Evolutionary conservation across 2,329 filamentous ascomycete genomes (phyloP), one percentile per base, ranked within the genome.

Genomic region (Cytospora mali): DNA sequence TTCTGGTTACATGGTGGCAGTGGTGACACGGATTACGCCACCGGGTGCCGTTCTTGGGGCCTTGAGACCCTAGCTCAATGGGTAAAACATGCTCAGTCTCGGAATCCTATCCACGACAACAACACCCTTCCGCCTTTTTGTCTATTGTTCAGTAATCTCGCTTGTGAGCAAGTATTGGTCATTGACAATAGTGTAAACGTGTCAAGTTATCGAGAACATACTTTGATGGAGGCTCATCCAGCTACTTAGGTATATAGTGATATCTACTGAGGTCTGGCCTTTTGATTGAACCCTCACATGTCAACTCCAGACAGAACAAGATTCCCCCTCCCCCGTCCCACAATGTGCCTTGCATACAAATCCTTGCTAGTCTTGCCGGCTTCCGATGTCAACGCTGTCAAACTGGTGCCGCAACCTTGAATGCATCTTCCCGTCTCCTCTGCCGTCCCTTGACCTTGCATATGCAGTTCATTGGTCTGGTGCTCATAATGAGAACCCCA

Each of bases 31-130:
- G 35, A 60, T 63, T 61, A n/a, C 61, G 57, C 61, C 61, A 63
- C 59, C 51, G 27, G 16, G 16, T 10, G 10, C n/a, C n/a, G 11
- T 13, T 18, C 10, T 4, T 6, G 39, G 18, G 3, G 16, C 39
- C 3, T 6, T 46, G 7, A 21, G 42, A 5, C 42, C n/a, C 21
- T 10, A 9, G 42, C 42, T 4, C 16, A 53, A 49, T 21, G 50
- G 51, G 42, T 62, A 61, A 63, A 63, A 63, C 61, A 55, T 63
- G 61, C 61, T 63, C 61, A 61, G 46, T 29, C 48, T 55, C 58
- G 52, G 55, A 50, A 56, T 51, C 23, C 51, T 51, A 16, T 46
- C 31, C 39, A 21, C 42, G 55, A 54, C 53, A 7, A 18, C 23
- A 35, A 39, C 21, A 14, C 27, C 25, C 6, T 14, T 52, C 28